phyloP scores from a whole-genome alignment of 208 protist species.

The Wallacemonas rigidus region DNA sequence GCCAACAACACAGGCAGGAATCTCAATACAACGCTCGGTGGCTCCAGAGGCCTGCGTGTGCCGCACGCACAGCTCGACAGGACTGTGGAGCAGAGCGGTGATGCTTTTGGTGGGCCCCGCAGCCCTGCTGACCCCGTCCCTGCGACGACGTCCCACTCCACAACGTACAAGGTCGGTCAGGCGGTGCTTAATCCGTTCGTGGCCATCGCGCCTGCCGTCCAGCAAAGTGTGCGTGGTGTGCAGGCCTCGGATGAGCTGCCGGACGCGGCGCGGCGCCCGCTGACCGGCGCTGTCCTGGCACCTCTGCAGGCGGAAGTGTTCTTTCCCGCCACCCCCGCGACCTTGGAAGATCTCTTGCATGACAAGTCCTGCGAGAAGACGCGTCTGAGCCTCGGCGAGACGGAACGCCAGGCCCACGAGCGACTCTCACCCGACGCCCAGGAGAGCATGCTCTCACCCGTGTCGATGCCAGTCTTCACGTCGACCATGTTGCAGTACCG shows the following conservation, averaged over 20 bases:
- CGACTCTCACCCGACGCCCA: constrained; percentile 3
- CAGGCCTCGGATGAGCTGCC: constrained; percentile 19
- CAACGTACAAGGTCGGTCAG: constrained; percentile 47
- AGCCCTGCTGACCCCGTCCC: neutral
- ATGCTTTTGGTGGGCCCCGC: neutral
- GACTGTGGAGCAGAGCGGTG: neutral
- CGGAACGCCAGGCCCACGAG: neutral
- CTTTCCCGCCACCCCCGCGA: constrained; percentile 5
- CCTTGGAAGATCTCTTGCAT: neutral
- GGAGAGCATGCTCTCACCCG: constrained; percentile 7
- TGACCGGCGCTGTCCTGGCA: constrained; percentile 3
- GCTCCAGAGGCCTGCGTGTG: neutral
- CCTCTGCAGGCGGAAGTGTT: constrained; percentile 2
- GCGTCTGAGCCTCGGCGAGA: neutral
- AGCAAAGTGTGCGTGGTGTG: constrained; percentile 38
- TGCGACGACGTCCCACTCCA: neutral
- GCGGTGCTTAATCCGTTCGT: constrained; percentile 66
- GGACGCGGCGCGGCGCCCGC: constrained; percentile 23
- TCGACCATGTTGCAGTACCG: constrained; percentile 18
- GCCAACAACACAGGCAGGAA: neutral
- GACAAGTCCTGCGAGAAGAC: neutral
- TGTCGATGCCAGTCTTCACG: constrained; percentile 15
- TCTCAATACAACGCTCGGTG: neutral
- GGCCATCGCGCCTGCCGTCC: constrained; percentile 50
- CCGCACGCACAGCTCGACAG: neutral